phyloP scores from a whole-genome alignment of 2,329 filamentous ascomycete genomes.

The Verticillium klebahnii region DNA sequence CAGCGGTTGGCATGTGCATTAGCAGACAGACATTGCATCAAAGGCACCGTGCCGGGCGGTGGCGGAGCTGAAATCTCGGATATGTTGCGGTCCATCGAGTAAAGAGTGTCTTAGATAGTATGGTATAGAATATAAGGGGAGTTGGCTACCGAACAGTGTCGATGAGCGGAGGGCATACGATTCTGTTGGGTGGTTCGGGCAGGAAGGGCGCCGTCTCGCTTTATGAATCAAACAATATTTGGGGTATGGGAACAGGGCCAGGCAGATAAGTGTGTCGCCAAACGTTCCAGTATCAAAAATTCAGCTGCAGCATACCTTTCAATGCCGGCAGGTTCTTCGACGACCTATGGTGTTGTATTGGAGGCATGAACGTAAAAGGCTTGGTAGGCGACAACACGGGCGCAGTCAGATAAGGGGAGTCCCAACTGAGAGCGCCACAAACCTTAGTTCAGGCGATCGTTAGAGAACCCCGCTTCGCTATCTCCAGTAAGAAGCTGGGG shows the following conservation, averaged over 20 bases:
- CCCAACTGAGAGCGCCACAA: background rate
- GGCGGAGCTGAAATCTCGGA: background rate
- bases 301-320: background rate
- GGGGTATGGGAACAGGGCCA: background rate
- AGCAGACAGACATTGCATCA: slow-evolving; percentile 3
- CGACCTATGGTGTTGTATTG: background rate
- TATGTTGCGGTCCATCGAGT: background rate
- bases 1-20: too few relatives aligned
- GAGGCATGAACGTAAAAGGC: background rate
- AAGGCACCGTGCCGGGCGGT: slow-evolving; percentile 8
- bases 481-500: background rate
- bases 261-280: background rate
- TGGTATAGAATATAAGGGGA: background rate
- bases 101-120: background rate
- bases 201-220: background rate
- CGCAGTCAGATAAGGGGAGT: background rate
- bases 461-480: background rate
- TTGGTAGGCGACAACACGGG: background rate
- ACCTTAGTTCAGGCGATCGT: background rate
- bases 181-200: too few relatives aligned
- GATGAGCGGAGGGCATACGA: too few relatives aligned
- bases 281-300: too few relatives aligned
- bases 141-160: background rate
- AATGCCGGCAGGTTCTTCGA: background rate
- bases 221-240: background rate